Base-by-base conservation (phyloP, 768 basidiomycete genomes). In the Pulveroboletus sp. region DNA sequence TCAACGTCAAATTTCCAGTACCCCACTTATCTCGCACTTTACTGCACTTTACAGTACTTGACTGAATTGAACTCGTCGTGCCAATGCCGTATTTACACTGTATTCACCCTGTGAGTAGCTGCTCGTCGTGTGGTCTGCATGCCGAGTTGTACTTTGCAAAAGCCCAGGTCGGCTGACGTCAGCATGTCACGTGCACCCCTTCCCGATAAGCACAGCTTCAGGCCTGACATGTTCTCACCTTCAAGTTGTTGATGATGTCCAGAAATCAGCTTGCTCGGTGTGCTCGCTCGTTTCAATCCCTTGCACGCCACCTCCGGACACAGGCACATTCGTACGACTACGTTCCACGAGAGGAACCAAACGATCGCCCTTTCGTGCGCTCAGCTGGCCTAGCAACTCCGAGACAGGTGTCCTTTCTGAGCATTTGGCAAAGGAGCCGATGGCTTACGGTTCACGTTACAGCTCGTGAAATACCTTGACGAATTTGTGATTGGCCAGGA, bases 401-500 rank as follows among this genome's bases (percentile, higher is more conserved):
- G 16, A 71, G 71, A 55, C 76, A 81, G 73, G 79, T 75, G 51
- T 37, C 45, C 21, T 14, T 34, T 24, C 25, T 31, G 23, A n/a
- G 13, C 32, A 43, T 44, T 33, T 34, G 9, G 16, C 8, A 29
- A 33, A n/a, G 23, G 35, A 27, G 17, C 12, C 27, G 12, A 38
- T 24, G 11, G 45, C 52, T 66, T 39, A 64, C 36, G 17, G 23
- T 23, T 49, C 27, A 19, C 5, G 40, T 20, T 34, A 42, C 24
- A 94, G 90, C 79, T 95, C 37, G 85, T 84, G 7, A 78, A 86
- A 63, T 94, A 91, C 66, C 78, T 97, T 33, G 85, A 91, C 57
- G 84, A 91, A 62, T 97, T 86, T 61, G 83, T 98, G 32, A 78
- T 98, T 16, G 94, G 94, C 1, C 94, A 98, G 65, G 87, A 90